Conservation (phyloP, 176 grass and related monocot genomes). For the Lolium rigidum region DNA sequence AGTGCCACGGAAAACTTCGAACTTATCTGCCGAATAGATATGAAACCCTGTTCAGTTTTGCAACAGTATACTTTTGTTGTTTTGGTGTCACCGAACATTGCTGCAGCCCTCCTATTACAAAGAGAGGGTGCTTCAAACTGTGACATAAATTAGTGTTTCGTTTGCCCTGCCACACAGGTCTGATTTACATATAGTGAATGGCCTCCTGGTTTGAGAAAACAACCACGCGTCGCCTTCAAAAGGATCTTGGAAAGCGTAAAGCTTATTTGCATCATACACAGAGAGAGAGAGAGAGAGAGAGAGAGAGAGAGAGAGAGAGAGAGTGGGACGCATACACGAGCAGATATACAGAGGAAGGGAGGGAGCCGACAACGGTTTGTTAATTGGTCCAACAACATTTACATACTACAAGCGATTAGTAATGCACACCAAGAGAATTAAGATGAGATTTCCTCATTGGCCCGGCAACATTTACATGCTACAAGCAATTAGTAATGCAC, state of each 20-base stretch:
- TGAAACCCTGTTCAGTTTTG: conserved; percentile 5
- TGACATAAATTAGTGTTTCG: neutral
- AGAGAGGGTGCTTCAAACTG: conserved; percentile 1
- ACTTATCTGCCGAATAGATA: conserved; percentile 7
- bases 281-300: no score
- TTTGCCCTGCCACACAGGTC: neutral
- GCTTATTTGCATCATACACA: neutral
- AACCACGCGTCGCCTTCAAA: neutral
- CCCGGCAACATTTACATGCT: neutral
- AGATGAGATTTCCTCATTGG: neutral
- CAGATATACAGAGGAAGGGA: neutral
- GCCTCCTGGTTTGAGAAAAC: neutral
- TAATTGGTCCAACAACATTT: neutral
- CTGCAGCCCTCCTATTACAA: neutral
- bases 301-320: no score
- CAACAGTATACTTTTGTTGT: conserved; percentile 20
- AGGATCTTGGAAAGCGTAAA: neutral
- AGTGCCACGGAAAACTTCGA: neutral
- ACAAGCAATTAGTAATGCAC: neutral
- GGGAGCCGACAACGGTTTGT: neutral
- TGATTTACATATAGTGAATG: conserved; percentile 8
- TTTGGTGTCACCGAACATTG: neutral
- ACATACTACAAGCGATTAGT: neutral
- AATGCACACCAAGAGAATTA: neutral
- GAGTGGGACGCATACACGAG: neutral